These are phyloP conservation scores for Anastatica hierochuntica DNA, from an alignment of 345 rosid genomes.

Conservation along the genomic window DNA sequence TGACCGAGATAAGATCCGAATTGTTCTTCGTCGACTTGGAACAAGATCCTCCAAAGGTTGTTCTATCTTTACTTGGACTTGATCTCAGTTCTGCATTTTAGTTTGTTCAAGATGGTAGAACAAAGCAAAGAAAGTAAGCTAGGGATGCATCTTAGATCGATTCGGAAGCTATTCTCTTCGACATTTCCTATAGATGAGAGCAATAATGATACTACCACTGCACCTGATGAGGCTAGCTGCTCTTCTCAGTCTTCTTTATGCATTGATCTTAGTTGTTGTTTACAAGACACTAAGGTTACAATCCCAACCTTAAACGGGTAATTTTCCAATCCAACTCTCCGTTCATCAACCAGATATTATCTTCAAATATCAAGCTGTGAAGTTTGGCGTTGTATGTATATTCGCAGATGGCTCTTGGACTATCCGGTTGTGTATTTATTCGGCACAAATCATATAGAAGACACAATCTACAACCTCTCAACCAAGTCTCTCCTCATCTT, in stretches of 20 bases:
- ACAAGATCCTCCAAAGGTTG: slow-evolving; percentile 93
- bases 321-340: neutral
- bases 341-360: too few relatives aligned
- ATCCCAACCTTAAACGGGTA: slow-evolving; percentile 91
- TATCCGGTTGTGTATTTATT: slow-evolving; percentile 89
- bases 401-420: slow-evolving; percentile 81
- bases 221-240: slow-evolving; percentile 16
- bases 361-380: too few relatives aligned
- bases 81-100: slow-evolving; percentile 7
- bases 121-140: slow-evolving; percentile 34
- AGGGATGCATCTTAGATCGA: slow-evolving; percentile 40
- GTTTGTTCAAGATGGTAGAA: slow-evolving; percentile 46
- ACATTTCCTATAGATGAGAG: slow-evolving; percentile 33
- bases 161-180: slow-evolving; percentile 46
- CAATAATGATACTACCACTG: slow-evolving; percentile 18
- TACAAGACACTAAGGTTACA: slow-evolving; percentile 59
- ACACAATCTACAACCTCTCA: slow-evolving; percentile 74
- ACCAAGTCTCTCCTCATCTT: slow-evolving; percentile 71
- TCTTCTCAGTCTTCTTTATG: slow-evolving; percentile 37
- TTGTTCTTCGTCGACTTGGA: slow-evolving; percentile 60
- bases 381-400: slow-evolving; percentile 13
- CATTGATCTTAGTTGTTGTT: slow-evolving; percentile 68
- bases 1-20: too few relatives aligned
- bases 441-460: slow-evolving; percentile 62
- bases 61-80: too few relatives aligned